A percentile compares a stretch with the other conserved stretches of the same genome.
These are phyloP conservation scores for Gymnopilus junonius DNA, from an alignment of 768 basidiomycete genomes.

Conservation along the genomic window DNA sequence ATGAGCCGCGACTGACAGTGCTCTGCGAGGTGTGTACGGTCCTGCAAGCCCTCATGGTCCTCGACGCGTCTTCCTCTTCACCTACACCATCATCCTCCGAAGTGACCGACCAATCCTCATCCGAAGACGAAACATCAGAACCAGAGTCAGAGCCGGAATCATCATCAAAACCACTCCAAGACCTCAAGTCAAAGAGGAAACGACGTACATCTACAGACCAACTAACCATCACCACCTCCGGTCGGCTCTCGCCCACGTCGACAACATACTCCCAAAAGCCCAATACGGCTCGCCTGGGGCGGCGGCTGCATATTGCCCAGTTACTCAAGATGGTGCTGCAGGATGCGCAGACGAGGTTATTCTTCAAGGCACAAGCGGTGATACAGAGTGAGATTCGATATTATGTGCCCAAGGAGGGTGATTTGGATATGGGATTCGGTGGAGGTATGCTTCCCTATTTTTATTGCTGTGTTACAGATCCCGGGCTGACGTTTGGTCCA, in stretches of 20 bases:
- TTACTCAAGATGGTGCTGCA: constrained; percentile 90
- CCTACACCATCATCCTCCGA: not conserved
- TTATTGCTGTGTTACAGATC: too few relatives aligned
- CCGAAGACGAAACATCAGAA: constrained; percentile 3
- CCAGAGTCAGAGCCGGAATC: constrained; percentile 24
- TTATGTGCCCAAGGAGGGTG: constrained; percentile 76
- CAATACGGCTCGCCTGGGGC: constrained; percentile 38
- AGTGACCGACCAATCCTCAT: not conserved
- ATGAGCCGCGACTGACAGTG: constrained; percentile 84
- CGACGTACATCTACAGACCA: not conserved
- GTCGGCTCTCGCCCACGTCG: constrained; percentile 22
- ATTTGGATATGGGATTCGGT: constrained; percentile 87
- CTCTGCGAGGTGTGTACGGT: constrained; percentile 97
- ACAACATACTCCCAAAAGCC: constrained; percentile 39
- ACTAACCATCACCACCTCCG: constrained; percentile 1
- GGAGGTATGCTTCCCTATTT: constrained; percentile 50
- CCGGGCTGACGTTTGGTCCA: too few relatives aligned
- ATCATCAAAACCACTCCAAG: constrained; percentile 31
- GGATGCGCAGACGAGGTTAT: constrained; percentile 93
- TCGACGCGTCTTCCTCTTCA: constrained; percentile 54
- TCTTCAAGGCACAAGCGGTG: constrained; percentile 94
- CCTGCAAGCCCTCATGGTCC: constrained; percentile 95
- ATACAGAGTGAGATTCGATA: constrained; percentile 89
- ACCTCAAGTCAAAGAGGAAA: not conserved
- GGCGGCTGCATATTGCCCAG: constrained; percentile 76